Evolutionary conservation across 2,329 filamentous ascomycete species (phyloP).

Genomic region (Monosporascus cannonballus): DNA sequence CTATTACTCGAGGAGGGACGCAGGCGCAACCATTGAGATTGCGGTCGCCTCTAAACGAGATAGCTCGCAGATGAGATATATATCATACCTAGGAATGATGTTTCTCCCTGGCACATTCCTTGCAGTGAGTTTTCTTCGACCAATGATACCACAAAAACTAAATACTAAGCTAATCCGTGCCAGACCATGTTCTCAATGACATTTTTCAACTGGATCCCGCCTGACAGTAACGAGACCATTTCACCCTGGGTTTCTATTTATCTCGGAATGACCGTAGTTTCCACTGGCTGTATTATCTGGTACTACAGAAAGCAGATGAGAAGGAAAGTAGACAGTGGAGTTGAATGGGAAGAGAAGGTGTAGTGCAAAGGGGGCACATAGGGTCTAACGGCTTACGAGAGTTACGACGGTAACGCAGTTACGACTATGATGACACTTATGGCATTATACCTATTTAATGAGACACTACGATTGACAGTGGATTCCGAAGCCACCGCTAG

Average conservation of each 20-base stretch:
- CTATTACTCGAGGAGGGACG: constrained; percentile 10
- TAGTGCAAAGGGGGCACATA: too few species aligned
- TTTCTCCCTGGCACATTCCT: constrained; percentile 19
- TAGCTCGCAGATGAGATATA: constrained; percentile 13
- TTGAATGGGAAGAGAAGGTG: too few species aligned
- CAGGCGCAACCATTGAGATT: constrained; percentile 9
- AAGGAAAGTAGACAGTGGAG: background rate
- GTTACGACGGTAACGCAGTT: too few species aligned
- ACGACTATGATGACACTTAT: too few species aligned
- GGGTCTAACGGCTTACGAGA: too few species aligned
- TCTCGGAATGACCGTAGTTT: constrained; percentile 5
- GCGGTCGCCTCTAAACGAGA: constrained; percentile 13
- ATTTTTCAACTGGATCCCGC: constrained; percentile 15
- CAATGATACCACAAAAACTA: background rate
- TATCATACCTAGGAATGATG: constrained; percentile 13
- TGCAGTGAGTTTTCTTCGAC: constrained; percentile 8
- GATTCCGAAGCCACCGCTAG: too few species aligned
- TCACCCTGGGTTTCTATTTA: constrained; percentile 16
- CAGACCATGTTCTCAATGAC: constrained; percentile 17
- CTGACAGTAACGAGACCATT: constrained; percentile 7
- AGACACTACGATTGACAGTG: too few species aligned
- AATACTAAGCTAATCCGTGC: background rate
- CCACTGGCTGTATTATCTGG: constrained; percentile 2
- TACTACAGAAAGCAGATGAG: background rate
- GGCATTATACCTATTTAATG: too few species aligned